A percentile compares a stretch with the other conserved stretches of the same genome.
These are phyloP conservation scores for Iberis pinnata DNA, from an alignment of 345 rosid species.

Conservation along the genomic window DNA sequence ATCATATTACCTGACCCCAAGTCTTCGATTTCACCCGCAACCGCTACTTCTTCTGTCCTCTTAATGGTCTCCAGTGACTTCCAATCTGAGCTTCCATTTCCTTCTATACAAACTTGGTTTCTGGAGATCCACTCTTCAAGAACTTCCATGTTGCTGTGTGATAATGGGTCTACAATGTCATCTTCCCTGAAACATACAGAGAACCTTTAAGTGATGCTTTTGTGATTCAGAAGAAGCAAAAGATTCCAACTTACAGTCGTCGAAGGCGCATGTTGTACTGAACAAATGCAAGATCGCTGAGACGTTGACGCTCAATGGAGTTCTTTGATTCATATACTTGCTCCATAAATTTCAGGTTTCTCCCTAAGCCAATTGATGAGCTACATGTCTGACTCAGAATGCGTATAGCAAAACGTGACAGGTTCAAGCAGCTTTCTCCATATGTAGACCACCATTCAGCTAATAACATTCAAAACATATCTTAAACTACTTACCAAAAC, in stretches of 20 bases:
- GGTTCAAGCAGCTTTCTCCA: conserved; percentile 86
- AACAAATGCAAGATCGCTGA: conserved; percentile 63
- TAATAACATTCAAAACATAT: conserved; percentile 24
- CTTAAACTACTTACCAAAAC: not conserved
- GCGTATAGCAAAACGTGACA: conserved; percentile 74
- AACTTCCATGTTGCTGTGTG: conserved; percentile 36
- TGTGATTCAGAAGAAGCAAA: not conserved
- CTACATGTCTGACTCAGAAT: conserved; percentile 80
- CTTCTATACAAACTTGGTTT: conserved; percentile 46
- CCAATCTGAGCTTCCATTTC: conserved; percentile 58
- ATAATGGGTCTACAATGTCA: conserved; percentile 41
- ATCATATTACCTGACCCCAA: conserved; percentile 53
- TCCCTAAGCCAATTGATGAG: conserved; percentile 35
- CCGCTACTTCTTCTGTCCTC: conserved; percentile 36
- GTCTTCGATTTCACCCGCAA: conserved; percentile 53
- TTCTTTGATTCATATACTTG: conserved; percentile 57
- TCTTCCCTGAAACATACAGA: conserved; percentile 22
- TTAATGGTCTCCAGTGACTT: conserved; percentile 46
- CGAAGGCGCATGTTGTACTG: conserved; percentile 73
- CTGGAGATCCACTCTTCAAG: conserved; percentile 75
- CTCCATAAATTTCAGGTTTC: conserved; percentile 34
- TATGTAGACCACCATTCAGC: conserved; percentile 98
- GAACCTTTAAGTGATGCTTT: conserved; percentile 1
- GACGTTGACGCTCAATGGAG: conserved; percentile 63
- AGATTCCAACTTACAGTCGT: conserved; percentile 42